phyloP scores from a whole-genome alignment of 495 filamentous ascomycete genomes.

The Hypoxylon cercidicola region DNA sequence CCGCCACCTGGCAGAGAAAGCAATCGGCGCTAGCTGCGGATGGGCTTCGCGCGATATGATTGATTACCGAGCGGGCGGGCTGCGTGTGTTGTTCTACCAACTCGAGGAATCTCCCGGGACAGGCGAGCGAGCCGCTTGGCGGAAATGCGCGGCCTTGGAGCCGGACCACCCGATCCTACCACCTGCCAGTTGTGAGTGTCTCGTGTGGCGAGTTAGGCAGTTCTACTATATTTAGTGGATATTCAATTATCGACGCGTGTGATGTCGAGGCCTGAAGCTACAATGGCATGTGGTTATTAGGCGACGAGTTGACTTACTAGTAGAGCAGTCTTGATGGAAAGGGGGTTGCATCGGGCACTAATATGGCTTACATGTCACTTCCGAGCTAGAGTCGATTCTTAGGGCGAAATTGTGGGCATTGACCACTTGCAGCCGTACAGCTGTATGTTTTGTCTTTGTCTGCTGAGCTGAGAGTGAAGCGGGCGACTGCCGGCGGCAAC shows the following conservation, averaged over 20 bases:
- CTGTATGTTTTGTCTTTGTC: not conserved
- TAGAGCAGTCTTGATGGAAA: not conserved
- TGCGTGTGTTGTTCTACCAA: not conserved
- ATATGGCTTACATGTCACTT: not conserved
- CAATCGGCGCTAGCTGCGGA: too few relatives aligned
- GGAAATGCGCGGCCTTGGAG: not conserved
- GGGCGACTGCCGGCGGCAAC: too few relatives aligned
- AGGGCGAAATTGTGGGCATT: not conserved
- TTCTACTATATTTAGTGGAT: not conserved
- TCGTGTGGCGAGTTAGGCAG: not conserved
- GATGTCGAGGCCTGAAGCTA: not conserved
- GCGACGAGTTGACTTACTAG: too few relatives aligned
- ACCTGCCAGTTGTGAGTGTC: not conserved
- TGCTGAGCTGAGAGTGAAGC: not conserved
- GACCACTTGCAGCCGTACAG: not conserved
- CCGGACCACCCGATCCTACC: not conserved
- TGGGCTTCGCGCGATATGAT: too few relatives aligned
- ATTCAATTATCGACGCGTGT: not conserved
- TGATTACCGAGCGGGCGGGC: too few relatives aligned
- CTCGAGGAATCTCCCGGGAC: not conserved
- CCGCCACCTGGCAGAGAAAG: too few relatives aligned
- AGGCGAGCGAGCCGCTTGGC: not conserved
- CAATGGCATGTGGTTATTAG: not conserved
- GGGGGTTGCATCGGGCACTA: conserved; percentile 3
- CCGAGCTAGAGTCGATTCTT: not conserved